Evolutionary conservation across 1,284 basidiomycete species (phyloP).

Genomic region (Boletus smithii): DNA sequence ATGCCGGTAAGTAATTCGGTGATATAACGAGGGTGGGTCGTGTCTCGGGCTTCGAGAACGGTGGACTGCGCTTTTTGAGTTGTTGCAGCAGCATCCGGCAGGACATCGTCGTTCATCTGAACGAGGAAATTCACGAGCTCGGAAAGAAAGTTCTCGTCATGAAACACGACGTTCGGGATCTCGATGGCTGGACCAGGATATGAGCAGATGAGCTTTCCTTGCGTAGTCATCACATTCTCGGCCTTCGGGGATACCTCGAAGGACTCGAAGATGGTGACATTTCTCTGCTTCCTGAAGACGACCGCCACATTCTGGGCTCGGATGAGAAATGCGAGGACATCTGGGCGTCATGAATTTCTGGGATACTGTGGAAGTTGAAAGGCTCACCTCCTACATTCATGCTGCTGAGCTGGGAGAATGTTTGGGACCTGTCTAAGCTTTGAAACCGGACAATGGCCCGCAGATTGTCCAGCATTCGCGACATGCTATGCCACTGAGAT

Average conservation of each 20-base stretch:
- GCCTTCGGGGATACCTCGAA: constrained; percentile 36
- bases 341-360: constrained; percentile 3
- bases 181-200: constrained; percentile 35
- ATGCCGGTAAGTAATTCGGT: constrained; percentile 37
- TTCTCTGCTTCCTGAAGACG: constrained; percentile 24
- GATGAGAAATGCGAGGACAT: constrained; percentile 29
- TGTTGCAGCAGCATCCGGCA: constrained; percentile 26
- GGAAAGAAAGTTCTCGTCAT: constrained; percentile 17
- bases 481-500: constrained; percentile 6
- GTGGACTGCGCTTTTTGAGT: too few relatives aligned
- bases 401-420: constrained; percentile 2
- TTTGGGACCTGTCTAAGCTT: not conserved
- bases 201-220: constrained; percentile 34
- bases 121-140: constrained; percentile 33
- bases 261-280: constrained; percentile 26
- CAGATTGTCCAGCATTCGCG: constrained; percentile 12
- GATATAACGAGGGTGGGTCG: constrained; percentile 34
- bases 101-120: too few relatives aligned
- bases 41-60: constrained; percentile 15
- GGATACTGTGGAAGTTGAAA: not conserved
- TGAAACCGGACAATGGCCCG: not conserved
- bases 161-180: constrained; percentile 16
- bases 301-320: constrained; percentile 37
- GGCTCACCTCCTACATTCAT: constrained; percentile 21
- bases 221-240: too few relatives aligned